Conservation (phyloP, 148 eudicot species). For the Fagopyrum homotropicum region DNA sequence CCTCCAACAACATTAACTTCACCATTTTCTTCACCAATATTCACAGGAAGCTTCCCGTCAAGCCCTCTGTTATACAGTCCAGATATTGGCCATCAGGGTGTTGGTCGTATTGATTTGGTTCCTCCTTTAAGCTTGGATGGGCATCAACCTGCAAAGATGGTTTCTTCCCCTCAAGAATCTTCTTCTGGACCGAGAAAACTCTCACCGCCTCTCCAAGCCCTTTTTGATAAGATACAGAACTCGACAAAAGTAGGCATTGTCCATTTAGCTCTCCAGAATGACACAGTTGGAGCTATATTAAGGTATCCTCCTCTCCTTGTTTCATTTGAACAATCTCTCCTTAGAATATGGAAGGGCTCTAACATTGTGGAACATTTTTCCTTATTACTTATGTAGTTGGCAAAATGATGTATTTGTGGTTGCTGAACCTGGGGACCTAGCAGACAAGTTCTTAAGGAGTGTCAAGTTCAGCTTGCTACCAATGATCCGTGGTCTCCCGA, state of each 20-base stretch:
- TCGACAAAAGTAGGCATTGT: slow-evolving; percentile 86
- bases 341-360: background rate
- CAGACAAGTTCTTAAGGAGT: slow-evolving; percentile 89
- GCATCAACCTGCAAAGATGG: slow-evolving; percentile 47
- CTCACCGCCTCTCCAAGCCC: slow-evolving; percentile 53
- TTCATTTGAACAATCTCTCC: slow-evolving; percentile 8
- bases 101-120: slow-evolving; percentile 68
- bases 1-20: slow-evolving; percentile 46
- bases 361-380: background rate
- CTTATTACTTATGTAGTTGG: slow-evolving; percentile 52
- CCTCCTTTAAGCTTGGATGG: slow-evolving; percentile 96
- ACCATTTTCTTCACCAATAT: slow-evolving; percentile 80
- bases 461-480: slow-evolving; percentile 81
- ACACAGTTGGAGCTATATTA: slow-evolving; percentile 77
- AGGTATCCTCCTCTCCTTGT: slow-evolving; percentile 34
- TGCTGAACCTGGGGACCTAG: slow-evolving; percentile 98
- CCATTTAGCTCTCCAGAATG: slow-evolving; percentile 91
- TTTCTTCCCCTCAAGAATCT: slow-evolving; percentile 63
- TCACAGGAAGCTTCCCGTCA: slow-evolving; percentile 96
- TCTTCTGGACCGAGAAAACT: slow-evolving; percentile 65
- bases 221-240: slow-evolving; percentile 66
- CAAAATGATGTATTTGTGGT: slow-evolving; percentile 99
- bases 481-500: slow-evolving; percentile 51
- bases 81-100: slow-evolving; percentile 48
- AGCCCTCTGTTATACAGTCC: slow-evolving; percentile 86